Base-by-base conservation (phyloP, 139 green algal genomes). In the Coccomyxa sp. region DNA sequence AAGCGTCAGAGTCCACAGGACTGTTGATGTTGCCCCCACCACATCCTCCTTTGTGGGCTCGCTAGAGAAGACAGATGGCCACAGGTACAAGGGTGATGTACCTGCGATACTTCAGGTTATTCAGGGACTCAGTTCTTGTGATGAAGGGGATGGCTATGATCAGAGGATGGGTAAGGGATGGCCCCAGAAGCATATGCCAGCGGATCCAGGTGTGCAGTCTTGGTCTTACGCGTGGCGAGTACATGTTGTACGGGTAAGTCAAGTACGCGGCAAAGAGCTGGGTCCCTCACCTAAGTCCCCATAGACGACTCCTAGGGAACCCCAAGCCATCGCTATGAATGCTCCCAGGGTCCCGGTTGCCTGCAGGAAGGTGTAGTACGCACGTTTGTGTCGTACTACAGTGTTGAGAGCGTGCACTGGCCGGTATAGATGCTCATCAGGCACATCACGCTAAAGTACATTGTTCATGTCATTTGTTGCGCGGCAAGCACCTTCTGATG, bases 1-100 rank as follows among this genome's bases (percentile, higher is more conserved):
- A 12, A 79, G 55, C 34, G 55, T 73, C 55, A 79, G 37, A 50
- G 55, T 73, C 75, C 75, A 79, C 44, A 79, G 41, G 36, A 79
- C 70, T 12, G 73, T 34, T 24, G 55, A 74, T 16, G 55, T 31
- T 7, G 55, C 55, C 10, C 75, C 75, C 55, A 79, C 7, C 55
- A 79, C 75, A 37, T 79, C 55, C 35, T 74, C 22, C 27, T 44
- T 2, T 24, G 55, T 68, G 39, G 75, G 75, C 35, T 54, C 24
- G 5, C 12, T 36, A 7, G 55, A n/a, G 55, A 80, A 80, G 12
- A 80, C 41, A 54, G 33, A 64, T 31, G 64, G 64, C 33, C 55
- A 80, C 6, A 74, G 35, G 38, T 80, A 80, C 27, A 80, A 39
- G 5, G 76, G 76, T 1, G 76, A 80, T 18, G 76, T 80, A 7